Percentiles rank a stretch among this genome's conserved stretches.
These are phyloP conservation scores for Aspergillus wentii DNA, from an alignment of 495 filamentous ascomycete genomes.

Conservation along the genomic window DNA sequence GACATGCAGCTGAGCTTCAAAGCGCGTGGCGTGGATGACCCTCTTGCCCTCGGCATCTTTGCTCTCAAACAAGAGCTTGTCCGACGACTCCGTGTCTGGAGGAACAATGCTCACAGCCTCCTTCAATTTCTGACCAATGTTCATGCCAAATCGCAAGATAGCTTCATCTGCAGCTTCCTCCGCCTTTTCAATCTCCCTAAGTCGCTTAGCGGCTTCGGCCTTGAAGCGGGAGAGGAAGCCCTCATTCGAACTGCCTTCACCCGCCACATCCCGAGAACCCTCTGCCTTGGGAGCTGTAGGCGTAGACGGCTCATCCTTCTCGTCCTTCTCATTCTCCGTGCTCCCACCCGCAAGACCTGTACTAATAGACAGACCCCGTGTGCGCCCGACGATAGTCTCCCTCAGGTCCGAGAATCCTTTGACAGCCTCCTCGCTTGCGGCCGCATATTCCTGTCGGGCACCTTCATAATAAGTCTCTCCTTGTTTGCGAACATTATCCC, in stretches of 20 bases:
- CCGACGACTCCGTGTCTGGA: slow-evolving; percentile 41
- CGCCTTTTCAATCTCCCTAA: slow-evolving; percentile 88
- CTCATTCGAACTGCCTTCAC: slow-evolving; percentile 68
- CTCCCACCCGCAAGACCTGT: slow-evolving; percentile 28
- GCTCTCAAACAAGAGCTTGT: slow-evolving; percentile 78
- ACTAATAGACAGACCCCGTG: slow-evolving; percentile 66
- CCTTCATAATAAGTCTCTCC: slow-evolving; percentile 83
- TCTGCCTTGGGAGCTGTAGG: slow-evolving; percentile 32
- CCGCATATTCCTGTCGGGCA: slow-evolving; percentile 72
- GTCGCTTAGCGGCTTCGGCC: slow-evolving; percentile 71
- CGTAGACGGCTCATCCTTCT: slow-evolving; percentile 30
- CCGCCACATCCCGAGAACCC: slow-evolving; percentile 54
- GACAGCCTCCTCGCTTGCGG: slow-evolving; percentile 73
- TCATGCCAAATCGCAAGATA: slow-evolving; percentile 85
- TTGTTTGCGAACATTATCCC: slow-evolving; percentile 86
- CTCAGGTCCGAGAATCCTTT: slow-evolving; percentile 76
- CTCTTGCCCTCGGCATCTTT: slow-evolving; percentile 85
- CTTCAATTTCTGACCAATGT: slow-evolving; percentile 82
- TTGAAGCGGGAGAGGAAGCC: slow-evolving; percentile 79
- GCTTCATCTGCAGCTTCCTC: slow-evolving; percentile 98
- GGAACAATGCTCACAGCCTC: slow-evolving; percentile 89
- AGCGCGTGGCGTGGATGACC: slow-evolving; percentile 87
- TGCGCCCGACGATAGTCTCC: slow-evolving; percentile 62
- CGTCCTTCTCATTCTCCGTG: slow-evolving; percentile 14
- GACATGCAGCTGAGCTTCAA: slow-evolving; percentile 93